These are phyloP conservation scores for Colletotrichum orchidophilum DNA, from an alignment of 2,329 filamentous ascomycete species.

Conservation along the genomic window DNA sequence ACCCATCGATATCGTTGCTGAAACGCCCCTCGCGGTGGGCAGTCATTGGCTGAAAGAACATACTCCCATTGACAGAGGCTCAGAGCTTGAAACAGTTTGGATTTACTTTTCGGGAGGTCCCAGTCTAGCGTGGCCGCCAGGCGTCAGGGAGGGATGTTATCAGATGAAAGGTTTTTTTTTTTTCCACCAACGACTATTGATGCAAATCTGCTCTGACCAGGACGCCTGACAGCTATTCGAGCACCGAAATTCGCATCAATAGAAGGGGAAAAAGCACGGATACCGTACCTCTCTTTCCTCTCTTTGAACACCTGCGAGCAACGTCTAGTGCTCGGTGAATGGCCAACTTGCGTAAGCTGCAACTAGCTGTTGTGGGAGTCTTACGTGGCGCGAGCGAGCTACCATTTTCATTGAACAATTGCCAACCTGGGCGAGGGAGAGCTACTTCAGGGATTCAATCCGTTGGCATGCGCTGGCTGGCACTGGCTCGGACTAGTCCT, in stretches of 20 bases:
- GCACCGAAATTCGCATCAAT: not conserved
- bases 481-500: too few relatives aligned
- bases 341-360: not conserved
- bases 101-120: constrained; percentile 24
- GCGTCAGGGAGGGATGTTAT: constrained; percentile 19
- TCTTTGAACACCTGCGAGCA: not conserved
- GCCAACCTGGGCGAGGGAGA: constrained; percentile 4
- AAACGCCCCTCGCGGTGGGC: not conserved
- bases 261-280: not conserved
- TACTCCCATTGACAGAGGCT: constrained; percentile 4
- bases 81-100: constrained; percentile 25
- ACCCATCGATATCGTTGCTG: not conserved
- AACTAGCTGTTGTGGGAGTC: not conserved
- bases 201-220: constrained; percentile 13
- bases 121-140: constrained; percentile 20
- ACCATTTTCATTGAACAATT: not conserved
- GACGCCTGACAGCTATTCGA: not conserved
- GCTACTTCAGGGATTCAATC: not conserved
- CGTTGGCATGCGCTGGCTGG: not conserved
- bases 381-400: not conserved
- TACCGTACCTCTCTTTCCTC: not conserved
- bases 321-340: not conserved
- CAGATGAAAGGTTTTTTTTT: constrained; percentile 20
- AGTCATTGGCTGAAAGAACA: constrained; percentile 8
- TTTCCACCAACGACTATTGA: constrained; percentile 11